Evolutionary conservation across 768 basidiomycete genomes (phyloP).

Genomic region (Pholiota conissans): DNA sequence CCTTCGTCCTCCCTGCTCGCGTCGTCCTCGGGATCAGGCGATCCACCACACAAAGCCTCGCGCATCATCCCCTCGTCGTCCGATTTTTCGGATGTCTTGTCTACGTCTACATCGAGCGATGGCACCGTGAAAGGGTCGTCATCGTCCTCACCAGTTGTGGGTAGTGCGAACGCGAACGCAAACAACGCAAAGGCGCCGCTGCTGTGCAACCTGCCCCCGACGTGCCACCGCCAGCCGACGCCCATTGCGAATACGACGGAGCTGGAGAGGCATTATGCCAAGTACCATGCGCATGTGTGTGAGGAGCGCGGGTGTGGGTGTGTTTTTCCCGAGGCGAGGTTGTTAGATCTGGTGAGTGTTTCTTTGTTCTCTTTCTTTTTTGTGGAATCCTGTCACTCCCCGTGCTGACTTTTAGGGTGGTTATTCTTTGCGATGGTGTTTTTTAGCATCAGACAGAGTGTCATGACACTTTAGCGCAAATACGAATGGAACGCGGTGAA

Average conservation of each 20-base stretch:
- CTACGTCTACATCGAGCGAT: constrained; percentile 1
- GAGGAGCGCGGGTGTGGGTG: constrained; percentile 66
- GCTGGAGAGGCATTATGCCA: constrained; percentile 82
- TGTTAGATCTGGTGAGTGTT: constrained; percentile 77
- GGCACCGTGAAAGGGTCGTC: neutral
- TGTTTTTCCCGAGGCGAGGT: constrained; percentile 82
- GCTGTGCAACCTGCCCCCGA: constrained; percentile 79
- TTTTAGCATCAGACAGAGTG: constrained; percentile 80
- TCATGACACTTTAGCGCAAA: constrained; percentile 82
- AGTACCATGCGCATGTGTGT: constrained; percentile 83
- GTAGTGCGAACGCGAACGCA: no score
- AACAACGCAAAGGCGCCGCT: constrained; percentile 39
- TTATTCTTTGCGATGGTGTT: no score
- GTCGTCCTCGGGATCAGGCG: constrained; percentile 5
- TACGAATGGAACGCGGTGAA: constrained; percentile 77
- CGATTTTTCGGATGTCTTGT: neutral
- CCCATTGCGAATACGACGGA: constrained; percentile 65
- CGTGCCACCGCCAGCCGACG: constrained; percentile 70
- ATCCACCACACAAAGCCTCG: constrained; percentile 29
- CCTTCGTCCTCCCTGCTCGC: constrained; percentile 32
- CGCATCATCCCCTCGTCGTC: constrained; percentile 21
- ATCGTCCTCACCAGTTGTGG: no score
- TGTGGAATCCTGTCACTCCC: constrained; percentile 3
- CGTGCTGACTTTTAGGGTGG: no score
- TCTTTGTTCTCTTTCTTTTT: constrained; percentile 1